These are phyloP conservation scores for Lactarius akahatsu DNA, from an alignment of 768 basidiomycete species.

Conservation along the genomic window DNA sequence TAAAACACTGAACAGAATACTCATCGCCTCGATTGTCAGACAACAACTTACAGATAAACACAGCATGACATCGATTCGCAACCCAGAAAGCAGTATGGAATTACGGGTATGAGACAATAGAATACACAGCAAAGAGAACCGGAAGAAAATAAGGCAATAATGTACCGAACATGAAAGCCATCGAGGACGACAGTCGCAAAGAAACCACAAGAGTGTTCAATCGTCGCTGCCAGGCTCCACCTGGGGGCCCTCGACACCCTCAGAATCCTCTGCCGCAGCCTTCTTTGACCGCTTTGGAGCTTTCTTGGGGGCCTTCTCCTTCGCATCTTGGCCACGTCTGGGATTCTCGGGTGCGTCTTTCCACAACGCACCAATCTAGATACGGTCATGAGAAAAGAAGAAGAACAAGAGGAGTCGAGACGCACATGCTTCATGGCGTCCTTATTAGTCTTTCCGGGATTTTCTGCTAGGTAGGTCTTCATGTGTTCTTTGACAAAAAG, in stretches of 20 bases:
- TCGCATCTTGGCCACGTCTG: conserved; percentile 54
- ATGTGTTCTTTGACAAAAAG: conserved; percentile 55
- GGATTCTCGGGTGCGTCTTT: conserved; percentile 62
- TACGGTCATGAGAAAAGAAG: neutral
- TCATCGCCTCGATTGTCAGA: neutral
- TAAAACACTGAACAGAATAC: neutral
- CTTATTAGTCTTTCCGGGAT: conserved; percentile 49
- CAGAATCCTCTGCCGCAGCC: neutral
- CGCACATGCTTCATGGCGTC: conserved; percentile 54
- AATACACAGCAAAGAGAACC: conserved; percentile 7
- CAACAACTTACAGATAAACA: neutral
- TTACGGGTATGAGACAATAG: conserved; percentile 16
- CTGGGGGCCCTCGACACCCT: conserved; percentile 17
- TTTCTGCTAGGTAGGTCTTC: conserved; percentile 55
- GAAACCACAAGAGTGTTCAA: conserved; percentile 19
- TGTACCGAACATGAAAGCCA: neutral
- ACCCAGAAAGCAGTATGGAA: neutral
- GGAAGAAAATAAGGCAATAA: conserved; percentile 9
- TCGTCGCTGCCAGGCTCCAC: conserved; percentile 29
- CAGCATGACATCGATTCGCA: neutral
- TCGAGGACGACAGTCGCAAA: neutral
- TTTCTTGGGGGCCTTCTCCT: conserved; percentile 45
- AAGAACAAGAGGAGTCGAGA: neutral
- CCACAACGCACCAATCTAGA: conserved; percentile 58
- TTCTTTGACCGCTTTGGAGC: conserved; percentile 32